Conservation (phyloP, 352 stramenopile species). For the Pythium aristosporum region DNA sequence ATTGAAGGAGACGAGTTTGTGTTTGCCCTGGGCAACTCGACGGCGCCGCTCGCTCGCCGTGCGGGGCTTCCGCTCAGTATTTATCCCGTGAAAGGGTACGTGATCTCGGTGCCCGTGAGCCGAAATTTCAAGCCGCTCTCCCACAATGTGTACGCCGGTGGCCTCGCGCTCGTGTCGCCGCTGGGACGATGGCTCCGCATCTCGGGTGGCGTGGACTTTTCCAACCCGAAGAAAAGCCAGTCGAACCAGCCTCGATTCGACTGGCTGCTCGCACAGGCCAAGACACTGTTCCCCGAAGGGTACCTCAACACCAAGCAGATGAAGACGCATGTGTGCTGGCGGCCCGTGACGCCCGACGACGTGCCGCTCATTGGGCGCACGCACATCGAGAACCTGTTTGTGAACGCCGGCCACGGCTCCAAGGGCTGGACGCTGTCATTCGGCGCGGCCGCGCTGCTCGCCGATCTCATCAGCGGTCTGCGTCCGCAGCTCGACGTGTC, state of each 20-base stretch:
- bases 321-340: conserved; percentile 81
- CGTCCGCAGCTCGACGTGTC: conserved; percentile 78
- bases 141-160: conserved; percentile 84
- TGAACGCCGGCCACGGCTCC: conserved; percentile 83
- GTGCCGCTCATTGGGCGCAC: conserved; percentile 81
- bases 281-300: conserved; percentile 75
- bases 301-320: conserved; percentile 81
- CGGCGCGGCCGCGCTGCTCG: conserved; percentile 68
- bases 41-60: conserved; percentile 57
- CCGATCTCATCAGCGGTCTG: conserved; percentile 77
- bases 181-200: conserved; percentile 72
- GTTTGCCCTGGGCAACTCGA: conserved; percentile 78
- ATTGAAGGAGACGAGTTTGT: conserved; percentile 89
- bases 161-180: conserved; percentile 72
- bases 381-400: conserved; percentile 78
- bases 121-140: conserved; percentile 57
- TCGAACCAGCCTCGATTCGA: conserved; percentile 70
- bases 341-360: conserved; percentile 80
- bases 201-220: conserved; percentile 80
- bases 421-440: conserved; percentile 88
- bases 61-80: conserved; percentile 78
- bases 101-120: conserved; percentile 79
- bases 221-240: conserved; percentile 59
- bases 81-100: conserved; percentile 85
- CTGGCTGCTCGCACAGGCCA: conserved; percentile 74